Evolutionary conservation across 495 filamentous ascomycete genomes (phyloP).

Genomic region (Letharia columbiana): DNA sequence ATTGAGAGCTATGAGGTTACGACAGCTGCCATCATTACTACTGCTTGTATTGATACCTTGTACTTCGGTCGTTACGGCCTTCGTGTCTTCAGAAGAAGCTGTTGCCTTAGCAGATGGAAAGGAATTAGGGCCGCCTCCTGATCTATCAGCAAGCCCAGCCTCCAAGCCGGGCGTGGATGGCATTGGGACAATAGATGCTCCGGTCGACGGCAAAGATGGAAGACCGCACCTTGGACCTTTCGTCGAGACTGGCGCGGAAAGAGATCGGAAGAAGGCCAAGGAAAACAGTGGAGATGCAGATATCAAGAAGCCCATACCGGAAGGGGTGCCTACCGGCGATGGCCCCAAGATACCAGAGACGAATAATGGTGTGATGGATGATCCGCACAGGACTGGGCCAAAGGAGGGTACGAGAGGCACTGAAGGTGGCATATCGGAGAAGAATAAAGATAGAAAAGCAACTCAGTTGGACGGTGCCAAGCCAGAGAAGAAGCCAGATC

Average conservation of each 20-base stretch:
- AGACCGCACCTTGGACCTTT: slow-evolving; percentile 89
- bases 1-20: slow-evolving; percentile 35
- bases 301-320: slow-evolving; percentile 29
- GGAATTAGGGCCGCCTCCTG: slow-evolving; percentile 11
- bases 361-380: slow-evolving; percentile 89
- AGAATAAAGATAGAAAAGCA: slow-evolving; percentile 62
- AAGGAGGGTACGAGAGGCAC: slow-evolving; percentile 82
- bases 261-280: slow-evolving; percentile 46
- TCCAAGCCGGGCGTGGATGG: slow-evolving; percentile 34
- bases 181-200: slow-evolving; percentile 73
- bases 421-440: slow-evolving; percentile 77
- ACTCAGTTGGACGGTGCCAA: slow-evolving; percentile 47
- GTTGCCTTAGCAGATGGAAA: slow-evolving; percentile 24
- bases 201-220: slow-evolving; percentile 91
- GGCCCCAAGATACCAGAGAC: slow-evolving; percentile 65
- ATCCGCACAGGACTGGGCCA: slow-evolving; percentile 60
- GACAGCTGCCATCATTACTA: slow-evolving; percentile 34
- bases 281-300: slow-evolving; percentile 29
- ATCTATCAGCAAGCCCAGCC: slow-evolving; percentile 15
- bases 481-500: slow-evolving; percentile 64
- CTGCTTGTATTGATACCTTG: slow-evolving; percentile 40
- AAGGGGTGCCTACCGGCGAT: slow-evolving; percentile 38
- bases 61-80: slow-evolving; percentile 27
- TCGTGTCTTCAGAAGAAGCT: slow-evolving; percentile 25
- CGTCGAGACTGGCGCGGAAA: slow-evolving; percentile 58